Base-by-base conservation (phyloP, 148 eudicot genomes). In the Arctostaphylos glauca region DNA sequence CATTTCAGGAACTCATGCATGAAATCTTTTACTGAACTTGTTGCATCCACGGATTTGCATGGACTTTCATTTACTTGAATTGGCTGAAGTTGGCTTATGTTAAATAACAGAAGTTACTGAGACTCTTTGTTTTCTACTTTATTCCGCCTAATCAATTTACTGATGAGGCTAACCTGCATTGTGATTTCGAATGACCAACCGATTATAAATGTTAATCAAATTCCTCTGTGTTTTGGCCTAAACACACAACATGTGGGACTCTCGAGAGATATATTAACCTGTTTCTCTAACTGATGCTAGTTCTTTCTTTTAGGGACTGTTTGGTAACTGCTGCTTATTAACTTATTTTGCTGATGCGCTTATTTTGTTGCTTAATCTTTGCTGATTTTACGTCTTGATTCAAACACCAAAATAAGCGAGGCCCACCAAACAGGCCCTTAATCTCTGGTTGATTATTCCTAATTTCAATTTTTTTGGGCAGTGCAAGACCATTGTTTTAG, bases 401-500 rank as follows among this genome's bases (percentile, higher is more conserved):
- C 38, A 31, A 31, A 31, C 38, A 31, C 38, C 38, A 31, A 31
- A 31, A 31, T 31, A 31, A 31, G 38, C 38, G 38, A 31, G 38
- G 38, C 0, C 38, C 1, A 31, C 38, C 38, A 31, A 0, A 31
- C 38, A 31, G 38, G 38, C 38, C 38, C 38, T 31, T 1, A 31
- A 21, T 49, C 15, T 21, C 19, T 41, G 5, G 59, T n/a, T 83
- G 31, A 8, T 44, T 18, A 74, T 59, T 9, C 18, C 2, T 31
- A 23, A 9, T 55, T 50, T 55, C 31, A 59, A 55, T 79, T 76
- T 43, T 75, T 85, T 67, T 70, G 66, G 66, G 59, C 95, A 96
- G 99, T 96, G 99, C 58, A 94, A 96, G 88, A 80, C 72, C 18
- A 41, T 94, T 84, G 96, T 96, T 12, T 91, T 94, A 73, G 95